These are phyloP conservation scores for Chrysochromulina tobinii DNA, from an alignment of 78 protist genomes.

Conservation along the genomic window DNA sequence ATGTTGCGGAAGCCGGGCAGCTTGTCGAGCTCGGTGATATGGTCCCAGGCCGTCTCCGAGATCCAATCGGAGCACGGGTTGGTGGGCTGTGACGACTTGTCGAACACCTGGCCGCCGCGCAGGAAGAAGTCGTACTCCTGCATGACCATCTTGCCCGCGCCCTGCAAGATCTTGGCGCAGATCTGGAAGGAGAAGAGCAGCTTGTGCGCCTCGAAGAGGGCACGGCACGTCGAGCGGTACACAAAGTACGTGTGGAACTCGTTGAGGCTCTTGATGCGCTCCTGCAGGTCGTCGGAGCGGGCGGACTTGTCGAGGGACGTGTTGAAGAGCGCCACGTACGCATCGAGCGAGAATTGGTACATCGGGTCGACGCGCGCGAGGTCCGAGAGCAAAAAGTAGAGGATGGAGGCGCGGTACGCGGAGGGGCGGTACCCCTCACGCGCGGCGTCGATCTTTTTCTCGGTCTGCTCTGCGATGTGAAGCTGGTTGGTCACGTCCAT, in stretches of 20 bases:
- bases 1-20: conserved; percentile 59
- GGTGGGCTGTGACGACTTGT: conserved; percentile 57
- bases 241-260: conserved; percentile 64
- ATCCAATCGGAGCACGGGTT: conserved; percentile 81
- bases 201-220: conserved; percentile 88
- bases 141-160: conserved; percentile 46
- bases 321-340: conserved; percentile 68
- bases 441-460: conserved; percentile 31
- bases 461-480: conserved; percentile 40
- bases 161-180: conserved; percentile 63
- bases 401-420: conserved; percentile 81
- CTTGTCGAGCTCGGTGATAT: conserved; percentile 77
- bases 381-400: conserved; percentile 82
- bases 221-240: conserved; percentile 75
- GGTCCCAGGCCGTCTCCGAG: conserved; percentile 76
- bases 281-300: conserved; percentile 26
- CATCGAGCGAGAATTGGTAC: conserved; percentile 88
- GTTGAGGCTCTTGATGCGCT: conserved; percentile 67
- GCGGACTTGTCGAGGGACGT: conserved; percentile 44
- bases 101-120: conserved; percentile 82
- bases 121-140: conserved; percentile 77
- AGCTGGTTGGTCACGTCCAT: conserved; percentile 40
- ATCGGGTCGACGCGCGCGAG: conserved; percentile 82
- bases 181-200: conserved; percentile 86
- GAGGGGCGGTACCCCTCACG: conserved; percentile 63